These are phyloP conservation scores for Butyriboletus loyo DNA, from an alignment of 768 basidiomycete genomes.

Conservation along the genomic window DNA sequence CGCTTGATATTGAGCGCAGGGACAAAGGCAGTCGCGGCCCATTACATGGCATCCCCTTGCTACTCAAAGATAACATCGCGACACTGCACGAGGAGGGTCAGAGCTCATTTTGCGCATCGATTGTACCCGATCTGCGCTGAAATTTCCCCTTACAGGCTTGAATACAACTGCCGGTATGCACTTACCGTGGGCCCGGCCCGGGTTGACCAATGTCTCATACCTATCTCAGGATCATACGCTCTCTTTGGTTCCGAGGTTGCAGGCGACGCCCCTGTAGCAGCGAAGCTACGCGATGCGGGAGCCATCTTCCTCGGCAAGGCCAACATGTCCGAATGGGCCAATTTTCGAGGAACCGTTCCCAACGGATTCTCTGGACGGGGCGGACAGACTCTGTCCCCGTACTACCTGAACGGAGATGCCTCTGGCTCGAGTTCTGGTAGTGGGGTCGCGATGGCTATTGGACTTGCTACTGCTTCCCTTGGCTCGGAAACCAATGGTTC, in stretches of 20 bases:
- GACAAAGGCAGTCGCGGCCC: constrained; percentile 41
- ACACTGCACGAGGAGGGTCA: constrained; percentile 32
- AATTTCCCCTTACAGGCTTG: constrained; percentile 25
- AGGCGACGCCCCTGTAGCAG: constrained; percentile 31
- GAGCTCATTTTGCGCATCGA: background rate
- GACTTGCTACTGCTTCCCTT: constrained; percentile 41
- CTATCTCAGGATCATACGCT: constrained; percentile 30
- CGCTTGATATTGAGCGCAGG: constrained; percentile 47
- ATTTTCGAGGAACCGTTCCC: constrained; percentile 38
- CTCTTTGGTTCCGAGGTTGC: constrained; percentile 36
- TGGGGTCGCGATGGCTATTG: constrained; percentile 40
- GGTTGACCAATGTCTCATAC: background rate
- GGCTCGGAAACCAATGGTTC: constrained; percentile 52
- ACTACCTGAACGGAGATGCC: constrained; percentile 39
- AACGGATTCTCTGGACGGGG: constrained; percentile 47
- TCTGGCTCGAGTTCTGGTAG: constrained; percentile 45
- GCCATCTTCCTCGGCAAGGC: constrained; percentile 42
- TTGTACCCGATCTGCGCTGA: background rate
- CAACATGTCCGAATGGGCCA: constrained; percentile 45
- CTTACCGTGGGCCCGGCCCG: background rate
- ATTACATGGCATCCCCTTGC: constrained; percentile 58
- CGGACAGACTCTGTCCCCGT: constrained; percentile 42
- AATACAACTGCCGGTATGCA: constrained; percentile 37
- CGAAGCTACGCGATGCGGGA: constrained; percentile 31
- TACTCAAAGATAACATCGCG: constrained; percentile 49